A percentile compares a stretch with the other conserved stretches of the same genome.
These are phyloP conservation scores for Penicillium mononematosum DNA, from an alignment of 495 filamentous ascomycete species.

Conservation along the genomic window DNA sequence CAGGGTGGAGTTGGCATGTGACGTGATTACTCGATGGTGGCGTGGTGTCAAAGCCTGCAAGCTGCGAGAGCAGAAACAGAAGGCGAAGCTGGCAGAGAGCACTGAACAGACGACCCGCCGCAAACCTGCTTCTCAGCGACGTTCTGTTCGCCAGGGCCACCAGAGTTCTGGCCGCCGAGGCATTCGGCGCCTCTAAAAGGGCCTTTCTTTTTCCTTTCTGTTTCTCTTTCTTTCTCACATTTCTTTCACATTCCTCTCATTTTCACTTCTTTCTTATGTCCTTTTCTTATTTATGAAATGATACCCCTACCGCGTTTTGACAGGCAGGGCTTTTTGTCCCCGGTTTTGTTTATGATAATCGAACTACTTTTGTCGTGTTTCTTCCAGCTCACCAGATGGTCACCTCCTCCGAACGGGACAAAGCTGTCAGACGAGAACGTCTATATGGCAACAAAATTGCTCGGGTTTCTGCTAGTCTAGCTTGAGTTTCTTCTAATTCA, in stretches of 20 bases:
- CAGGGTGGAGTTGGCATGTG: not conserved
- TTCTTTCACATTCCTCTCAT: not conserved
- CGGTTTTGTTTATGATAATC: too few species aligned
- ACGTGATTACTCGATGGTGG: slow-evolving; percentile 10
- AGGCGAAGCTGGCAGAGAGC: not conserved
- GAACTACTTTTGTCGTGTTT: too few species aligned
- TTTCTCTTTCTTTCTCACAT: not conserved
- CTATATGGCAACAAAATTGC: too few species aligned
- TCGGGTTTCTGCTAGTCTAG: too few species aligned
- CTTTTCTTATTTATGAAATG: not conserved
- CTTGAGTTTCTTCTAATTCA: too few species aligned
- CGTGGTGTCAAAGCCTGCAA: not conserved
- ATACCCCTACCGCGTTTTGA: not conserved
- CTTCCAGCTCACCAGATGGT: too few species aligned
- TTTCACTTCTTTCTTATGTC: too few species aligned
- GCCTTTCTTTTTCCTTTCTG: not conserved
- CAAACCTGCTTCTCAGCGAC: not conserved
- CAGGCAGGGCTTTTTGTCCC: too few species aligned
- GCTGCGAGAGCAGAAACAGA: not conserved
- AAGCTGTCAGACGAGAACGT: too few species aligned
- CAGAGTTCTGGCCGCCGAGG: not conserved
- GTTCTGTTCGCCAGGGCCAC: not conserved
- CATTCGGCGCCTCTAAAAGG: not conserved
- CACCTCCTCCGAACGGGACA: too few species aligned
- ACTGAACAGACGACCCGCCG: not conserved